Conservation (phyloP, 2,329 filamentous ascomycete species). For the Botrytis squamosa region DNA sequence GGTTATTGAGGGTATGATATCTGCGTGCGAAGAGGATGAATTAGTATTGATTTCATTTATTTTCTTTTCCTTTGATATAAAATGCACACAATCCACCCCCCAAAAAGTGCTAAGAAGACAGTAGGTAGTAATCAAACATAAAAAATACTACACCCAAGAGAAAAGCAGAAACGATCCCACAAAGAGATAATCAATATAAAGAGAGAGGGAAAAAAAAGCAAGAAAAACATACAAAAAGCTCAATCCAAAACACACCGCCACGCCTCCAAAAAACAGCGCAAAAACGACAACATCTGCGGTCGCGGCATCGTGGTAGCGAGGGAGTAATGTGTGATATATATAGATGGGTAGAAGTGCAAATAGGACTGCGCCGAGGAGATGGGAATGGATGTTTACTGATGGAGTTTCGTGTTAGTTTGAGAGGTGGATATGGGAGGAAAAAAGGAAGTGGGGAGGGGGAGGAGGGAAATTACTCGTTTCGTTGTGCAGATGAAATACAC, state of each 20-base stretch:
- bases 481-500: constrained; percentile 7
- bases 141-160: no score
- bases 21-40: not conserved
- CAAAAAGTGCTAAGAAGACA: no score
- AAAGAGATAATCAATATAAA: no score
- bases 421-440: not conserved
- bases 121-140: no score
- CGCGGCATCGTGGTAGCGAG: constrained; percentile 39
- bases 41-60: no score
- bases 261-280: constrained; percentile 42
- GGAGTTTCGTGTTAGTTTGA: not conserved
- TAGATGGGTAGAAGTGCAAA: constrained; percentile 38
- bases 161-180: no score
- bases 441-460: not conserved
- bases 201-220: not conserved
- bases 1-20: constrained; percentile 42
- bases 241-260: constrained; percentile 41
- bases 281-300: constrained; percentile 42
- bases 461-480: not conserved
- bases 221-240: constrained; percentile 39
- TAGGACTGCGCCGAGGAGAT: constrained; percentile 46
- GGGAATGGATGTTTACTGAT: constrained; percentile 42
- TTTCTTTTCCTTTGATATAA: no score
- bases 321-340: constrained; percentile 34
- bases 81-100: no score